Evolutionary conservation across 2,329 filamentous ascomycete species (phyloP), one percentile per base, ranked within the genome.

Genomic region (Phoma herbarum): DNA sequence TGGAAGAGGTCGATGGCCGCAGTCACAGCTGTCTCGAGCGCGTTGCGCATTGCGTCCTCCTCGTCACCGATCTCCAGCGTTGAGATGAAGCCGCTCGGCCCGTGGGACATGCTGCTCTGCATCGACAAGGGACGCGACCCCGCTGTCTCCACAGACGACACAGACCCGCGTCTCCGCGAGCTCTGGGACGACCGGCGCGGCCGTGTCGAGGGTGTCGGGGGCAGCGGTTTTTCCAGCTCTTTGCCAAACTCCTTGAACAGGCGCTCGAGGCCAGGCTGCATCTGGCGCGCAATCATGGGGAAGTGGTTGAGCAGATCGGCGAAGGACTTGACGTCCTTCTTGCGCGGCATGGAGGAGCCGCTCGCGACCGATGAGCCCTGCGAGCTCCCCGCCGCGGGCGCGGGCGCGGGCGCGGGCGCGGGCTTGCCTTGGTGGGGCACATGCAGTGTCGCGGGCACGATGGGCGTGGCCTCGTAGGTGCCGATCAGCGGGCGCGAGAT

Each of bases 1-100:
- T 98, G 94, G 66, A 99, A 99, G 1, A 98, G 84, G 71, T 99
- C 95, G 65, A 99, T 98, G 0, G 93, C 95, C 10, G 91, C 87
- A 10, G 92, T 97, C 11, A 99, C 91, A 1, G 94, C 93, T 1
- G 91, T 96, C 78, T 99, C 95, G 14, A 98, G 81, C 16, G 93
- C 92, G 22, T 88, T 88, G 55, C 94, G 85, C 89, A 99, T 94
- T 28, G 92, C 84, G 66, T 96, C 90, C 75, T 98, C 95, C 66
- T 97, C 93, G 59, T 97, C 93, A 67, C 95, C 92, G 46, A 91
- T 87, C 71, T 90, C 93, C 80, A 71, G 61, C 18, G 76, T 77
- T 4, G 75, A 76, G 8, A 76, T 66, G 57, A 77, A 78, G 10
- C 76, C 77, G 54, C 75, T 75, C 2, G 75, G 69, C 1, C 70